phyloP scores from a whole-genome alignment of 148 eudicot species.

The Silene latifolia region DNA sequence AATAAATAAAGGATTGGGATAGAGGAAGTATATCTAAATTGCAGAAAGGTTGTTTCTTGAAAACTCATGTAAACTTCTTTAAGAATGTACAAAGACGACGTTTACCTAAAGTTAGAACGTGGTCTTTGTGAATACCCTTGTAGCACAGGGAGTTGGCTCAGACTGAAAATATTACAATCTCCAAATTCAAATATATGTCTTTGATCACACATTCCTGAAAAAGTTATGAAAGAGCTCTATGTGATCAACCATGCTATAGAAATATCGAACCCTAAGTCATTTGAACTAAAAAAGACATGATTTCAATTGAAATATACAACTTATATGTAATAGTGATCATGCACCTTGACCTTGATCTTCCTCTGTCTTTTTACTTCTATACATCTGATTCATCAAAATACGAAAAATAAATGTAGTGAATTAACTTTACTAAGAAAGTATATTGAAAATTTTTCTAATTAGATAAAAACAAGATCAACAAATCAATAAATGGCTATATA shows the following conservation, averaged over 20 bases:
- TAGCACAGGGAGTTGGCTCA: conserved; percentile 67
- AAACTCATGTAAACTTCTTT: no score
- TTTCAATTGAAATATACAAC: not conserved
- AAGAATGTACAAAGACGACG: no score
- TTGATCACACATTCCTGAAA: conserved; percentile 30
- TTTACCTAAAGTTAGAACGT: conserved; percentile 40
- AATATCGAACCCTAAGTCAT: conserved; percentile 16
- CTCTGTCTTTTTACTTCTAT: conserved; percentile 65
- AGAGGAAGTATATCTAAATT: no score
- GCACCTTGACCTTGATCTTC: conserved; percentile 56
- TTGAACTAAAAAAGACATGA: not conserved
- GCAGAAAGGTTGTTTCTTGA: no score
- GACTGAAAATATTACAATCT: conserved; percentile 59
- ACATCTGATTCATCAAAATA: conserved; percentile 44
- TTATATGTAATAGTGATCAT: not conserved
- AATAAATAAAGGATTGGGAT: no score
- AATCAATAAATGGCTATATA: no score
- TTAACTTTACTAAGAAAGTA: not conserved
- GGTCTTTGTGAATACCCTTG: conserved; percentile 47
- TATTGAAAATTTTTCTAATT: no score
- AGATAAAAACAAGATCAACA: no score
- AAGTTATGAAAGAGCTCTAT: not conserved
- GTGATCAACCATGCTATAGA: not conserved
- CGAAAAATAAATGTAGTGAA: not conserved
- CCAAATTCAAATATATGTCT: conserved; percentile 41